Evolutionary conservation across 2,329 filamentous ascomycete genomes (phyloP), one percentile per base, ranked within the genome.

Genomic region (Colletotrichum eleusines): DNA sequence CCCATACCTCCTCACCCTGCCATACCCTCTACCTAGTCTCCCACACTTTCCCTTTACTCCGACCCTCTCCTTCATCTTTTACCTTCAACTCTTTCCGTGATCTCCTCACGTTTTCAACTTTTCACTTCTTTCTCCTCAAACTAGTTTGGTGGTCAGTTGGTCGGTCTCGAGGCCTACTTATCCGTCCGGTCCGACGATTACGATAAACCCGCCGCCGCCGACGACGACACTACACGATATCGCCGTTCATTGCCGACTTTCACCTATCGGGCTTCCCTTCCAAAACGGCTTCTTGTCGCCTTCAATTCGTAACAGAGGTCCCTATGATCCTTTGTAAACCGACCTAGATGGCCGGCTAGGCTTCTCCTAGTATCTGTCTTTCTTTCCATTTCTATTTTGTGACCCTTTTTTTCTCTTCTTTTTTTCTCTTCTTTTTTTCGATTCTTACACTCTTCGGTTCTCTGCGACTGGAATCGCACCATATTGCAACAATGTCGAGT

Each of bases 391-490:
- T 48, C 69, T 62, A 23, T 44, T 50, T 63, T 46, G 7, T 54
- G 54, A 53, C 23, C 35, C 33, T 54, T 64, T 42, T 6, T 42
- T n/a, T 42, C 38, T 48, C 69, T 62, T 20, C 38, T 50, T 63
- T 46, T 5, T 54, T 48, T 46, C 23, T 31, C 33, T 54, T 64
- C 18, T 6, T 42, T 44, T 11, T 23, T 69, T 63, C 58, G 44
- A 57, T 67, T 67, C 53, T 65, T 62, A 35, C 51, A 59, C 60
- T 48, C 75, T 77, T 78, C 70, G 73, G 74, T 75, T 77, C 71
- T 72, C 65, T 73, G 82, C 82, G 81, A 82, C 83, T 84, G 83
- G 82, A 79, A 78, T 85, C 83, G 84, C 84, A 76, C 76, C 73
- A 46, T 66, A 74, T 73, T 73, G 71, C 55, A 73, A 70, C 69